phyloP scores from a whole-genome alignment of 805 yeast species.

The Ogataea paraovalis region DNA sequence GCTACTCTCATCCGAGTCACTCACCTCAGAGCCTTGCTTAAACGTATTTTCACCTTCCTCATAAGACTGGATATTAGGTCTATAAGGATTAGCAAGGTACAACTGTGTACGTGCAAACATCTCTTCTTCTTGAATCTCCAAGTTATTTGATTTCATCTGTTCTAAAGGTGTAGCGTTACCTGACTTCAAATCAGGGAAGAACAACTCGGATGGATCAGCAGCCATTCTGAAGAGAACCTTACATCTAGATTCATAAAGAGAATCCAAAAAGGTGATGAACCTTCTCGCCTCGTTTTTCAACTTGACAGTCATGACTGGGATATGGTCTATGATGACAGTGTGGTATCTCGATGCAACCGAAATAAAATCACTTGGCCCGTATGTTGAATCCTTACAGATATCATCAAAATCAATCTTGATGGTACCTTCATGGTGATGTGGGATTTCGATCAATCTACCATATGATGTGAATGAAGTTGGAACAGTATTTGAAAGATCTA shows the following conservation, averaged over 20 bases:
- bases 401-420: slow-evolving; percentile 50
- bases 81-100: slow-evolving; percentile 57
- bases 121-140: slow-evolving; percentile 41
- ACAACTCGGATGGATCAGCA: slow-evolving; percentile 46
- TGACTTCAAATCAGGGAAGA: slow-evolving; percentile 48
- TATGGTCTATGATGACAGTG: slow-evolving; percentile 53
- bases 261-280: slow-evolving; percentile 63
- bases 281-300: slow-evolving; percentile 67
- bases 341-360: slow-evolving; percentile 58
- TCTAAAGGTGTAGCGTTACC: slow-evolving; percentile 12
- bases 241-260: slow-evolving; percentile 64
- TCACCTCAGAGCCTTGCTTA: slow-evolving; percentile 21
- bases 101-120: slow-evolving; percentile 63
- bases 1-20: slow-evolving; percentile 20
- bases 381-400: slow-evolving; percentile 48
- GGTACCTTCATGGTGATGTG: slow-evolving; percentile 35
- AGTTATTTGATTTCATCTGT: not conserved
- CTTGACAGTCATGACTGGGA: slow-evolving; percentile 53
- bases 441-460: slow-evolving; percentile 48
- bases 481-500: slow-evolving; percentile 8
- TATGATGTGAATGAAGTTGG: slow-evolving; percentile 43
- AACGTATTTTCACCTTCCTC: slow-evolving; percentile 42
- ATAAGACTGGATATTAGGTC: slow-evolving; percentile 66
- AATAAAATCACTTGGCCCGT: slow-evolving; percentile 67
- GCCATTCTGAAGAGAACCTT: slow-evolving; percentile 51